Conservation (phyloP, 208 protist species). For the Porcisia deanei region DNA sequence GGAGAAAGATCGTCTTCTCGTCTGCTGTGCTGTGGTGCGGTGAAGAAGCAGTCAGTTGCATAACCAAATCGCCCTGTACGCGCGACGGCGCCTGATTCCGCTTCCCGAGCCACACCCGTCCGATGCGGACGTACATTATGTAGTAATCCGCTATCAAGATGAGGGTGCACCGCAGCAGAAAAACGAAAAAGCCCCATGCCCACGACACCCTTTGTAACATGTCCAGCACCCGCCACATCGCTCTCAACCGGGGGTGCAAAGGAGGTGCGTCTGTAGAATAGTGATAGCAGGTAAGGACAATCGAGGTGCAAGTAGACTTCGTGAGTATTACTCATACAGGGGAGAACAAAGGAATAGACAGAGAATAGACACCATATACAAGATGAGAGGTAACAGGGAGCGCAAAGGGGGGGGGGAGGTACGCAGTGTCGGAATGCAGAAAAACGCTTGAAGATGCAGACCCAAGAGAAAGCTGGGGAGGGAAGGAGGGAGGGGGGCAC, state of each 20-base stretch:
- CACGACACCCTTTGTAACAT: slow-evolving; percentile 15
- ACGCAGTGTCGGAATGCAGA: not conserved
- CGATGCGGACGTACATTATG: slow-evolving; percentile 57
- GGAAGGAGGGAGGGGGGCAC: not conserved
- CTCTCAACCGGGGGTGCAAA: not conserved
- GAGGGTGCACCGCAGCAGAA: slow-evolving; percentile 49
- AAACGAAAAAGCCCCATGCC: slow-evolving; percentile 39
- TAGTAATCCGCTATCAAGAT: slow-evolving; percentile 62
- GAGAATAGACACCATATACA: not conserved
- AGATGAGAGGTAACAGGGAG: not conserved
- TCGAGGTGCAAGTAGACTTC: not conserved
- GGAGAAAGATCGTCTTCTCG: slow-evolving; percentile 43
- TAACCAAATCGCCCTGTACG: slow-evolving; percentile 52
- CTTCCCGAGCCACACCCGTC: slow-evolving; percentile 44
- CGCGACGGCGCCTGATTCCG: slow-evolving; percentile 46
- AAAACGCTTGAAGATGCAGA: not conserved
- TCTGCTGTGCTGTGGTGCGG: slow-evolving; percentile 44
- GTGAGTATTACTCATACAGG: too few relatives aligned
- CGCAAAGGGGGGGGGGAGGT: not conserved
- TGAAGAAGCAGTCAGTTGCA: slow-evolving; percentile 65
- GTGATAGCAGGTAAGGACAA: not conserved
- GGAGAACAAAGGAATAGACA: not conserved
- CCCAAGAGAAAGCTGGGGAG: not conserved
- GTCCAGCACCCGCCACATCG: not conserved
- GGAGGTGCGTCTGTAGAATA: not conserved